Evolutionary conservation across 371 early-diverging fungal species (phyloP).

Genomic region (Haplosporangium sp.): DNA sequence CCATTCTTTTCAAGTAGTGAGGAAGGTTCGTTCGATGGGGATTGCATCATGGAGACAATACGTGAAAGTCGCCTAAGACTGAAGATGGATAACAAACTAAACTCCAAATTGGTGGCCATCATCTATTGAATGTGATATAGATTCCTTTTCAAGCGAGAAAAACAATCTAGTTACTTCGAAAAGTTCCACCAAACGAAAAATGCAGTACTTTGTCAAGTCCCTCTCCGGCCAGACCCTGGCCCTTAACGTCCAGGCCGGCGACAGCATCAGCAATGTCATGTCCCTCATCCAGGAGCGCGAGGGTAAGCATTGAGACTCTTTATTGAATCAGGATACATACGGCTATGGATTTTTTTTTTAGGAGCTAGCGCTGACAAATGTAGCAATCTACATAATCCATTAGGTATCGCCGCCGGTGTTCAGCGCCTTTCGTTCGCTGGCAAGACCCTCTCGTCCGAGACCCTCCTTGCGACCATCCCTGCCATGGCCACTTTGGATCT

Average conservation of each 20-base stretch:
- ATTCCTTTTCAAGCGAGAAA: slow-evolving; percentile 56
- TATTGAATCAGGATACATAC: neutral
- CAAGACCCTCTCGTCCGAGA: slow-evolving; percentile 89
- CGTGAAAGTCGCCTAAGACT: neutral
- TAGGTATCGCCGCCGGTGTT: slow-evolving; percentile 91
- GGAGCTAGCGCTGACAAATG: neutral
- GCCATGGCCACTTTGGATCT: slow-evolving; percentile 93
- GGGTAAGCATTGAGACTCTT: slow-evolving; percentile 53
- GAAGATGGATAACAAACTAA: neutral
- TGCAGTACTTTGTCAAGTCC: slow-evolving; percentile 93
- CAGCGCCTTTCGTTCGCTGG: slow-evolving; percentile 95
- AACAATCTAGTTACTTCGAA: slow-evolving; percentile 57
- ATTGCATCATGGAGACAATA: neutral
- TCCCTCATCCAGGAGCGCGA: slow-evolving; percentile 92
- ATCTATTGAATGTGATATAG: slow-evolving; percentile 3
- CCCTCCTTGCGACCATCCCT: slow-evolving; percentile 87
- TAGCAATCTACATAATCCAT: neutral
- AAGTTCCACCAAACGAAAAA: slow-evolving; percentile 51
- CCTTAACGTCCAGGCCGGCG: slow-evolving; percentile 78
- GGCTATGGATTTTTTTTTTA: neutral
- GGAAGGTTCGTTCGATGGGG: slow-evolving; percentile 40
- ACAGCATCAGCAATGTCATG: slow-evolving; percentile 87
- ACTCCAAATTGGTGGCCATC: neutral
- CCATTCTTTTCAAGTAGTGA: slow-evolving; percentile 56
- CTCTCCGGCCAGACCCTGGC: slow-evolving; percentile 83